Conservation (phyloP, 1,139 yeast species). For the Entelexis paramagnoliae region DNA sequence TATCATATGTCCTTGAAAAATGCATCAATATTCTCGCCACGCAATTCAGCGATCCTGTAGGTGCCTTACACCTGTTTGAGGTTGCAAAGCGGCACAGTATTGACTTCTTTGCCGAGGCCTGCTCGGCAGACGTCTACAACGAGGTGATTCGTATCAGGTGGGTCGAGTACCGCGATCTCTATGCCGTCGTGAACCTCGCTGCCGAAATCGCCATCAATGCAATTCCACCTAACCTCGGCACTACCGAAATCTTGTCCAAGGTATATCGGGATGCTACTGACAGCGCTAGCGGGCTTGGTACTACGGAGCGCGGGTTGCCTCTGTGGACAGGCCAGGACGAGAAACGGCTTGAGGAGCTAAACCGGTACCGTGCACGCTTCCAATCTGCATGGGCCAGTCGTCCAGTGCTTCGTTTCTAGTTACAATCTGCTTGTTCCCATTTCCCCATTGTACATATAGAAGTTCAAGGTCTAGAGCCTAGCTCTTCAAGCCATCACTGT, state of each 20-base stretch:
- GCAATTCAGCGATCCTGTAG: conserved; percentile 33
- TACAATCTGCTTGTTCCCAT: too few relatives aligned
- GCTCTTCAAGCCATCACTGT: too few relatives aligned
- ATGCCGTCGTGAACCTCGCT: conserved; percentile 31
- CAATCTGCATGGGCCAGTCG: conserved; percentile 20
- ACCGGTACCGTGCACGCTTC: conserved; percentile 28
- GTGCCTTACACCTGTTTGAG: conserved; percentile 36
- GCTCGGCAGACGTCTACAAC: conserved; percentile 37
- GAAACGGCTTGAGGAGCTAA: conserved; percentile 28
- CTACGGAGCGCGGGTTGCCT: conserved; percentile 24
- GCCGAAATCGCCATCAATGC: conserved; percentile 39
- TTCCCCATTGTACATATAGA: conserved; percentile 1
- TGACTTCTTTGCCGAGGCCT: conserved; percentile 35
- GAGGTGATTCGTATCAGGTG: conserved; percentile 34
- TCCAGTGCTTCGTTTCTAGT: conserved; percentile 13
- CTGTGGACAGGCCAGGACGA: conserved; percentile 33
- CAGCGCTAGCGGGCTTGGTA: conserved; percentile 25
- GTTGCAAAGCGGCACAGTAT: conserved; percentile 32
- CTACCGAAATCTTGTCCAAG: conserved; percentile 29
- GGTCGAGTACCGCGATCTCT: conserved; percentile 35
- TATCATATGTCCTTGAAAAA: conserved; percentile 23
- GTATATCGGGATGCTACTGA: conserved; percentile 27
- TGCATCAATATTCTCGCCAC: conserved; percentile 27
- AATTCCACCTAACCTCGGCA: conserved; percentile 34
- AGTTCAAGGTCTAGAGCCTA: too few relatives aligned